Evolutionary conservation across 2,329 filamentous ascomycete species (phyloP).

Genomic region (Diaporthe velutina): DNA sequence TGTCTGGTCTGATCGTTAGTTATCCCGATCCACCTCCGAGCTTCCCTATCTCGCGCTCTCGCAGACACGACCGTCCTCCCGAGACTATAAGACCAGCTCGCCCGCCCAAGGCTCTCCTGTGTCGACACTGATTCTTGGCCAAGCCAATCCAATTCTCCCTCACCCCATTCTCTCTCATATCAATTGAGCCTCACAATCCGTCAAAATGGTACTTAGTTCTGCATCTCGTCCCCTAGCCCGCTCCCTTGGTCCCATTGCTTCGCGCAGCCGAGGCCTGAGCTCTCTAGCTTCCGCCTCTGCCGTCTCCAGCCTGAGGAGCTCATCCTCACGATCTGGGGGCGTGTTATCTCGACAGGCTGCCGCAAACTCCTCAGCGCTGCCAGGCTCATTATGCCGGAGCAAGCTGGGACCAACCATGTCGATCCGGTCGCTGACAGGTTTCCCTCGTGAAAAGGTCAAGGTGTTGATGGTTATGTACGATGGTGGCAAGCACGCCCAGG

Average conservation of each 20-base stretch:
- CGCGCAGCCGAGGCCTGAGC: slow-evolving; percentile 42
- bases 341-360: slow-evolving; percentile 38
- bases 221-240: slow-evolving; percentile 41
- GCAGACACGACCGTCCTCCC: not conserved
- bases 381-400: slow-evolving; percentile 34
- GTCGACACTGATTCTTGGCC: not conserved
- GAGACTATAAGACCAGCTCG: slow-evolving; percentile 32
- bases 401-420: slow-evolving; percentile 56
- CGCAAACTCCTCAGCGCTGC: slow-evolving; percentile 21
- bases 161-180: not conserved
- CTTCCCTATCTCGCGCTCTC: not conserved
- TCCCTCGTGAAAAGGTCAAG: slow-evolving; percentile 80
- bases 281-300: slow-evolving; percentile 35
- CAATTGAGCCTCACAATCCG: slow-evolving; percentile 28
- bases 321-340: slow-evolving; percentile 28
- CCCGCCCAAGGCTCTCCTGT: not conserved
- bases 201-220: slow-evolving; percentile 44
- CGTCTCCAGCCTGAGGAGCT: slow-evolving; percentile 35
- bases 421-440: slow-evolving; percentile 68
- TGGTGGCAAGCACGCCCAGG: slow-evolving; percentile 87
- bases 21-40: slow-evolving; percentile 29
- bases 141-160: not conserved
- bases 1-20: slow-evolving; percentile 7
- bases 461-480: slow-evolving; percentile 96
- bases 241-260: slow-evolving; percentile 41